These are phyloP conservation scores for Fusarium sp. DNA, from an alignment of 2,329 filamentous ascomycete genomes.

Conservation along the genomic window DNA sequence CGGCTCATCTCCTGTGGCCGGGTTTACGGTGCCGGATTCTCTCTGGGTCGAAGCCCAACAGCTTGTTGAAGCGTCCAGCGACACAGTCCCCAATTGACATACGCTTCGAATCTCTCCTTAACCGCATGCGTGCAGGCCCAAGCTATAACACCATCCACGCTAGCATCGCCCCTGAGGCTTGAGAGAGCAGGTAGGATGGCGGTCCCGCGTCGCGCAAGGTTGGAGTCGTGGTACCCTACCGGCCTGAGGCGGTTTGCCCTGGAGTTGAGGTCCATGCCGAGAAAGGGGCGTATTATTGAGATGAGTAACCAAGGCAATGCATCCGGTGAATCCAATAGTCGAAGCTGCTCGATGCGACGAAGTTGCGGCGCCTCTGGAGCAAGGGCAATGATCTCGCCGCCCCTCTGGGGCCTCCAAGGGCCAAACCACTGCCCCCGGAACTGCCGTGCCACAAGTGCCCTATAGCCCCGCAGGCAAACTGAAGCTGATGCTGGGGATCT, in stretches of 20 bases:
- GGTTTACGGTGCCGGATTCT: not conserved
- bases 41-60: not conserved
- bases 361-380: conserved; percentile 28
- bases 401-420: not conserved
- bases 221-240: conserved; percentile 21
- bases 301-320: not conserved
- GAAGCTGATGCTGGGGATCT: conserved; percentile 19
- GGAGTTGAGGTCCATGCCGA: conserved; percentile 37
- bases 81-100: conserved; percentile 36
- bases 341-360: conserved; percentile 26
- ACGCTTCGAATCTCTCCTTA: conserved; percentile 20
- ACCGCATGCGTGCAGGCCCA: conserved; percentile 22
- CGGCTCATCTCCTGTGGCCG: conserved; percentile 6
- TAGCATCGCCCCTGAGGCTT: not conserved
- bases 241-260: conserved; percentile 36
- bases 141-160: not conserved
- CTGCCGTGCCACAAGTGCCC: conserved; percentile 10
- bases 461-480: conserved; percentile 19
- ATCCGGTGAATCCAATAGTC: not conserved
- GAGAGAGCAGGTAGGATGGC: conserved; percentile 21
- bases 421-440: not conserved
- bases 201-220: not conserved
- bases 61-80: conserved; percentile 16
- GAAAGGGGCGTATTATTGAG: conserved; percentile 1
- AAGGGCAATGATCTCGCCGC: not conserved